Evolutionary conservation across 2,329 filamentous ascomycete genomes (phyloP).

Genomic region (Fusarium floridanum): DNA sequence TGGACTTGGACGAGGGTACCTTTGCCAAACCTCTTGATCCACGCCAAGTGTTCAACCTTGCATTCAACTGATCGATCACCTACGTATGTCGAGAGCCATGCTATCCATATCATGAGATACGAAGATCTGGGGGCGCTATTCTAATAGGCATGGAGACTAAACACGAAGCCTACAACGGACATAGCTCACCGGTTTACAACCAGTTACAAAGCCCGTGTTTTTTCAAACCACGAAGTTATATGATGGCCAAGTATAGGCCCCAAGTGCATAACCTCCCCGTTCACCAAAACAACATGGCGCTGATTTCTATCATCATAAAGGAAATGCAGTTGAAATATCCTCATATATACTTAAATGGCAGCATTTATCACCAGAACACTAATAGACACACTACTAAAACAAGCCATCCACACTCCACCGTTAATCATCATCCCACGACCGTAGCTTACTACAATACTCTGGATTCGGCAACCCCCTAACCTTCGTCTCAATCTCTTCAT

Average conservation of each 20-base stretch:
- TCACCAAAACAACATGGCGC: background rate
- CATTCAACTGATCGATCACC: background rate
- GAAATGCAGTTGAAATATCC: background rate
- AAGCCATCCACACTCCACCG: background rate
- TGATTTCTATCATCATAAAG: background rate
- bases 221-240: background rate
- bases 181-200: background rate
- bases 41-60: background rate
- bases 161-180: background rate
- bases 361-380: background rate
- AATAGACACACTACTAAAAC: background rate
- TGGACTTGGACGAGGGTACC: background rate
- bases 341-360: no score
- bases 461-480: background rate
- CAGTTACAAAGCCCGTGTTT: background rate
- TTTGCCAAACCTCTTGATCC: background rate
- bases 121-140: background rate
- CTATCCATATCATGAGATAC: background rate
- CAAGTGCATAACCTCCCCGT: background rate
- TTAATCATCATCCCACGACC: background rate
- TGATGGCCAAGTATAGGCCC: background rate
- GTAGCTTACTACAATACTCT: background rate
- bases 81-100: background rate
- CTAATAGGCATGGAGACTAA: no score
- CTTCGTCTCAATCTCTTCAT: constrained; percentile 16